phyloP scores from a whole-genome alignment of 1,139 yeast genomes.

The Saccharomycopsis crataegensis region DNA sequence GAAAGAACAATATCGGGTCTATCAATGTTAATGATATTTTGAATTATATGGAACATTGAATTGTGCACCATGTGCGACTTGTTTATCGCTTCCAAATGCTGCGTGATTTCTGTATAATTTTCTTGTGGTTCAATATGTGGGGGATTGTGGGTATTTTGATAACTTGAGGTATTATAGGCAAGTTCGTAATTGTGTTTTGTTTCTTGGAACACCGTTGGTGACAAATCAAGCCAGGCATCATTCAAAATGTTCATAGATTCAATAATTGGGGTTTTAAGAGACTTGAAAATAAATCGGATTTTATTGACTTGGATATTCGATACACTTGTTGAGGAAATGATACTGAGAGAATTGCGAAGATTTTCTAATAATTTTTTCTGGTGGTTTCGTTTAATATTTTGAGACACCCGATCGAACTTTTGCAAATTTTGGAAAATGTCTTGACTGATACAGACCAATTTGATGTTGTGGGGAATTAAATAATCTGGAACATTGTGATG shows the following conservation, averaged over 20 bases:
- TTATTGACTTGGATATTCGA: not conserved
- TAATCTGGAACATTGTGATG: constrained; percentile 6
- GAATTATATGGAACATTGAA: not conserved
- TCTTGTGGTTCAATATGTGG: not conserved
- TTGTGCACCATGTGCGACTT: not conserved
- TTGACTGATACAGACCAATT: not conserved
- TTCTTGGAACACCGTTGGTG: not conserved
- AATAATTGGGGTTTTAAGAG: not conserved
- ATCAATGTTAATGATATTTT: not conserved
- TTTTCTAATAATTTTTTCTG: not conserved
- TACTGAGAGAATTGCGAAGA: not conserved
- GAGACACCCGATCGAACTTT: not conserved
- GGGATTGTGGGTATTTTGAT: not conserved
- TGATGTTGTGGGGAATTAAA: constrained; percentile 3
- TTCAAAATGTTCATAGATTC: not conserved
- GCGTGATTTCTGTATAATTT: not conserved
- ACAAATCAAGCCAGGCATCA: not conserved
- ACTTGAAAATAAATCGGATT: not conserved
- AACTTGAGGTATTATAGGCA: not conserved
- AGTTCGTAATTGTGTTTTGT: not conserved
- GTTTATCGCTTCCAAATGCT: not conserved
- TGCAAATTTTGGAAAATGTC: not conserved
- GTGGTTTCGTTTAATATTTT: not conserved
- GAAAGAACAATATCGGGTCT: not conserved
- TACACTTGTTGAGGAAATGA: not conserved